Percentiles rank a stretch among this genome's conserved stretches.
Evolutionary conservation across 2,329 filamentous ascomycete species (phyloP).

Genomic region (Talaromyces sp.): DNA sequence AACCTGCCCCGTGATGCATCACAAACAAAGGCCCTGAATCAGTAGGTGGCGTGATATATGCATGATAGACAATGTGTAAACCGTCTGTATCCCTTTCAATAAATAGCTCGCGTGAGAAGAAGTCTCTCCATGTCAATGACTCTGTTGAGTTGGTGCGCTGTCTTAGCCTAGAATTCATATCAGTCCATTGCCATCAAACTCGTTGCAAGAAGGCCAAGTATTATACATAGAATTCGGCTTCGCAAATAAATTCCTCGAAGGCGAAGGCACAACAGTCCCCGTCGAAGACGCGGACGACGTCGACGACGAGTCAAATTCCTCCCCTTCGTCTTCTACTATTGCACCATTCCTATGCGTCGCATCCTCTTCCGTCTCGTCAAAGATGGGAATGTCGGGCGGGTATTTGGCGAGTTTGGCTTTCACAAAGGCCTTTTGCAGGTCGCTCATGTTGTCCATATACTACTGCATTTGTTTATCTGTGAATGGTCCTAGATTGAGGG

Average conservation of each 20-base stretch:
- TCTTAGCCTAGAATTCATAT: background rate
- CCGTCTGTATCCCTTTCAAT: constrained; percentile 46
- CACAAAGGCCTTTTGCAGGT: constrained; percentile 74
- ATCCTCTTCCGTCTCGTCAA: constrained; percentile 40
- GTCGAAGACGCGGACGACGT: constrained; percentile 87
- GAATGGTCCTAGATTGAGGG: background rate
- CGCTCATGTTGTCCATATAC: constrained; percentile 60
- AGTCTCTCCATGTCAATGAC: constrained; percentile 79
- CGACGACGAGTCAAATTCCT: constrained; percentile 59
- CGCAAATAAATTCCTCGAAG: constrained; percentile 69
- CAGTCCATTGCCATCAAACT: background rate
- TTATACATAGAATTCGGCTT: constrained; percentile 61
- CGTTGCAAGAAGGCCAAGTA: background rate
- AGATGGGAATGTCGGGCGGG: constrained; percentile 52
- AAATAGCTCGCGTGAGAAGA: constrained; percentile 84
- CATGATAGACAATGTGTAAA: constrained; percentile 66
- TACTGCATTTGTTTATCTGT: background rate
- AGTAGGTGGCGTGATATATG: constrained; percentile 76
- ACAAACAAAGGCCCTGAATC: constrained; percentile 79
- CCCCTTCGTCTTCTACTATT: constrained; percentile 26
- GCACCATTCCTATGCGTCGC: constrained; percentile 37
- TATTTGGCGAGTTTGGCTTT: constrained; percentile 67
- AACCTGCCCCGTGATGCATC: constrained; percentile 91
- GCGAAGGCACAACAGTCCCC: constrained; percentile 81
- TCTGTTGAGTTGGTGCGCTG: constrained; percentile 54